A percentile compares a stretch with the other conserved stretches of the same genome.
Evolutionary conservation across 768 basidiomycete genomes (phyloP).

Genomic region (Trametes gibbosa): DNA sequence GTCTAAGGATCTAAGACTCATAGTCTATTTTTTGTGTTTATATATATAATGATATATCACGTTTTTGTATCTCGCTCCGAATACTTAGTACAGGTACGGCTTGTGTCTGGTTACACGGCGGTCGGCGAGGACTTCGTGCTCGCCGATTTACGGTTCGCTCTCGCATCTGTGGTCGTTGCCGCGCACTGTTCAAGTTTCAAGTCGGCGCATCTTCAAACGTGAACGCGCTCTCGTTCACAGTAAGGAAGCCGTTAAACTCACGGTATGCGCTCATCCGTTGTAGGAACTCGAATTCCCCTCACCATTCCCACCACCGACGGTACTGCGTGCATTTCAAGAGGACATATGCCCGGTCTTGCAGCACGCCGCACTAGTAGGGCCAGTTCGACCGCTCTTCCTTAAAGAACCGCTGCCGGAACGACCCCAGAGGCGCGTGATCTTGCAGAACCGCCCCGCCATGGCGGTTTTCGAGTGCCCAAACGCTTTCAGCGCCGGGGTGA

Average conservation of each 20-base stretch:
- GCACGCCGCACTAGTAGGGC: neutral
- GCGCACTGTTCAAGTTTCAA: neutral
- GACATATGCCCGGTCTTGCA: slow-evolving; percentile 4
- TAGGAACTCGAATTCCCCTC: slow-evolving; percentile 8
- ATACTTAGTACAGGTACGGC: slow-evolving; percentile 2
- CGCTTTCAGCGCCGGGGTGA: neutral
- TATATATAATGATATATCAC: too few relatives aligned
- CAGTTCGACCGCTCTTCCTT: neutral
- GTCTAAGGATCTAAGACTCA: too few relatives aligned
- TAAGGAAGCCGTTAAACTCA: neutral
- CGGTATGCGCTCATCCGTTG: neutral
- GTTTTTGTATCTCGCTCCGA: neutral
- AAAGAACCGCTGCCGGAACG: neutral
- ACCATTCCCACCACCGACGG: slow-evolving; percentile 6
- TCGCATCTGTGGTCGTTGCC: neutral
- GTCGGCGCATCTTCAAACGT: slow-evolving; percentile 7
- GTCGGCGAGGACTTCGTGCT: slow-evolving; percentile 3
- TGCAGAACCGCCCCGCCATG: slow-evolving; percentile 5
- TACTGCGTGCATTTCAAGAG: neutral
- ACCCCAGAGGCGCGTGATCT: neutral
- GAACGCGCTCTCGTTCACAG: slow-evolving; percentile 9
- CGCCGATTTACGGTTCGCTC: neutral
- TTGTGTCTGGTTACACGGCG: neutral
- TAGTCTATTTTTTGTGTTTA: neutral
- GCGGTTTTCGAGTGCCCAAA: neutral